phyloP scores from a whole-genome alignment of 805 yeast genomes.

The Ogataea pilisensis region DNA sequence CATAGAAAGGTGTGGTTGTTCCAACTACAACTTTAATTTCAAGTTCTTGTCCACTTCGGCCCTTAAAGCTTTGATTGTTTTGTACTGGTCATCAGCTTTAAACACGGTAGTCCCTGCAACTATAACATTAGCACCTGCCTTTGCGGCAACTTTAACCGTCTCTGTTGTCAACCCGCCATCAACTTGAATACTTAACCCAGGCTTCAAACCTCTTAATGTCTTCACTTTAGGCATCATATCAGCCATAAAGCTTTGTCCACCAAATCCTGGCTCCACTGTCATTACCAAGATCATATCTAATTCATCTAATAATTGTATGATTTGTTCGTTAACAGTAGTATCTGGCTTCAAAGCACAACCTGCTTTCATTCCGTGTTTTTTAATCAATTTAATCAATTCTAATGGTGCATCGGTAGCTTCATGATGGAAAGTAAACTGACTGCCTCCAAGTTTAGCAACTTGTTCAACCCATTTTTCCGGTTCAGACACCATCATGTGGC shows the following conservation, averaged over 20 bases:
- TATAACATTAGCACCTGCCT: constrained; percentile 96
- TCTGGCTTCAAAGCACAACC: constrained; percentile 95
- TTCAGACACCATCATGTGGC: constrained; percentile 95
- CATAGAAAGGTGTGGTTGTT: neutral
- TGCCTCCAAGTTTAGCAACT: constrained; percentile 91
- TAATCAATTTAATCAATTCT: constrained; percentile 71
- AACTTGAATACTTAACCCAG: constrained; percentile 84
- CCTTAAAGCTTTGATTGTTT: constrained; percentile 68
- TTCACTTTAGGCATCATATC: constrained; percentile 96
- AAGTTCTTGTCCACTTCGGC: constrained; percentile 41
- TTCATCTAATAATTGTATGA: constrained; percentile 42
- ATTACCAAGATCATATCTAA: constrained; percentile 94
- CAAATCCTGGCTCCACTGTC: constrained; percentile 99
- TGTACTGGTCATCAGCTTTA: constrained; percentile 74
- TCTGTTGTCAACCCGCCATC: constrained; percentile 94
- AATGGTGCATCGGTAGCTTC: constrained; percentile 84
- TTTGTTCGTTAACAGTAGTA: constrained; percentile 70
- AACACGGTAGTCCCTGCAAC: constrained; percentile 97
- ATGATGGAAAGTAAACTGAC: constrained; percentile 92
- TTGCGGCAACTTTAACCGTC: constrained; percentile 84
- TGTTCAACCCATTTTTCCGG: constrained; percentile 95
- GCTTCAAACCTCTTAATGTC: constrained; percentile 65
- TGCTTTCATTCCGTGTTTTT: constrained; percentile 79
- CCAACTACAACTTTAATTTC: constrained; percentile 1
- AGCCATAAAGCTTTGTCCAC: constrained; percentile 94